Percentiles rank a stretch among this genome's conserved stretches.
phyloP scores from a whole-genome alignment of 164 flowering plant genomes.

The Litsea cubeba region DNA sequence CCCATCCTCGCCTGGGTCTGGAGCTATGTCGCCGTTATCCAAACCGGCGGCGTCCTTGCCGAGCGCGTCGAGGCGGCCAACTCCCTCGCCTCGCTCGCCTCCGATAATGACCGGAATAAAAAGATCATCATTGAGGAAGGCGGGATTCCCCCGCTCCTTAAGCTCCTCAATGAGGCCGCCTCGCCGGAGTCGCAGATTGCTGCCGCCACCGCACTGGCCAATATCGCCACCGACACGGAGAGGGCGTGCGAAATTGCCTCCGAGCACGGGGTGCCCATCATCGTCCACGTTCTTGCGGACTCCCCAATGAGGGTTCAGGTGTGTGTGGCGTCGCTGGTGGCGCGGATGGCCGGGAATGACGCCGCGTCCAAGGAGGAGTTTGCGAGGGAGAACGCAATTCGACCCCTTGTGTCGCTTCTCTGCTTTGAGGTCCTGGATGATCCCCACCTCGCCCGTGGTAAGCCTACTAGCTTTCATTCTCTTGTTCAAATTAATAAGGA shows the following conservation, averaged over 20 bases:
- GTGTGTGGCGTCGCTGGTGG: constrained; percentile 48
- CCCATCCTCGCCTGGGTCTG: constrained; percentile 83
- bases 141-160: constrained; percentile 59
- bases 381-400: constrained; percentile 53
- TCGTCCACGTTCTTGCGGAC: constrained; percentile 47
- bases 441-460: constrained; percentile 7
- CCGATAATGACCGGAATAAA: constrained; percentile 55
- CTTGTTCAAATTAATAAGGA: constrained; percentile 56
- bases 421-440: constrained; percentile 42
- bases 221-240: constrained; percentile 39
- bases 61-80: constrained; percentile 69
- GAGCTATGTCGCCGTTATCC: constrained; percentile 61
- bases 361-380: constrained; percentile 51
- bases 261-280: constrained; percentile 36
- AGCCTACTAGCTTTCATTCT: constrained; percentile 46
- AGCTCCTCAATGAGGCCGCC: constrained; percentile 45
- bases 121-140: constrained; percentile 75
- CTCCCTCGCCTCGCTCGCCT: constrained; percentile 49
- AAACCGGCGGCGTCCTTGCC: constrained; percentile 28
- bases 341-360: constrained; percentile 54
- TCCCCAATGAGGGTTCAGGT: constrained; percentile 53
- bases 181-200: constrained; percentile 62
- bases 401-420: constrained; percentile 53
- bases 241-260: constrained; percentile 31
- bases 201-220: constrained; percentile 46